phyloP scores from a whole-genome alignment of 177 flowering plant species.

The Vitis hybrid region DNA sequence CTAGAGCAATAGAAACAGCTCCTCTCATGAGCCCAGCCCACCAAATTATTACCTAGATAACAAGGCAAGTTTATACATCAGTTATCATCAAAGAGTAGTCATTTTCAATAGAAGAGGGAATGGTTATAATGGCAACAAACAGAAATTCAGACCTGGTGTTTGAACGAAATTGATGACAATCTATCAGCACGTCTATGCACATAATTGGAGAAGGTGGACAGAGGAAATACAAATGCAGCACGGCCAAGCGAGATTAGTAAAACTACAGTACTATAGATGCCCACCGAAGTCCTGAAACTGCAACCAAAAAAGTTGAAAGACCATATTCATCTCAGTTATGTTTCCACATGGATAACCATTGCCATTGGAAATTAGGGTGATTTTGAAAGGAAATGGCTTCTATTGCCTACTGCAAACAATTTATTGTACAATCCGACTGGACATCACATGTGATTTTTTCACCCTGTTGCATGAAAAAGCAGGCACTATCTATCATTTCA shows the following conservation, averaged over 20 bases:
- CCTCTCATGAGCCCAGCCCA: slow-evolving; percentile 99
- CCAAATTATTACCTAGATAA: slow-evolving; percentile 72
- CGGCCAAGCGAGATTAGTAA: slow-evolving; percentile 68
- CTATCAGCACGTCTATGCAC: slow-evolving; percentile 36
- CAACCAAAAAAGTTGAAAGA: slow-evolving; percentile 10
- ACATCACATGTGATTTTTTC: too few species aligned
- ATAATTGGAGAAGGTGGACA: slow-evolving; percentile 69
- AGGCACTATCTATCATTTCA: too few species aligned
- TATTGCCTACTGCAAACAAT: too few species aligned
- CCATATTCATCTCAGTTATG: not conserved
- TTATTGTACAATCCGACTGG: too few species aligned
- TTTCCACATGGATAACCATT: too few species aligned
- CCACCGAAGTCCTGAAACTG: slow-evolving; percentile 53
- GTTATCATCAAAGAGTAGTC: not conserved
- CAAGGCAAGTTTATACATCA: slow-evolving; percentile 1
- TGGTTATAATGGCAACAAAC: not conserved
- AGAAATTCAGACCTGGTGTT: slow-evolving; percentile 56
- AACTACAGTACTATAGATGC: slow-evolving; percentile 43
- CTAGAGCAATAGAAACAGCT: slow-evolving; percentile 96
- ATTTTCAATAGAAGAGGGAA: not conserved
- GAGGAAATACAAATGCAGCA: slow-evolving; percentile 92
- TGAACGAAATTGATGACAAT: slow-evolving; percentile 44
- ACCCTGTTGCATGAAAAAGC: too few species aligned
- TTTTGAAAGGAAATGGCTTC: too few species aligned
- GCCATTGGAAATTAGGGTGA: too few species aligned